phyloP scores from a whole-genome alignment of 2,329 filamentous ascomycete genomes.

The Pseudogymnoascus sp. region DNA sequence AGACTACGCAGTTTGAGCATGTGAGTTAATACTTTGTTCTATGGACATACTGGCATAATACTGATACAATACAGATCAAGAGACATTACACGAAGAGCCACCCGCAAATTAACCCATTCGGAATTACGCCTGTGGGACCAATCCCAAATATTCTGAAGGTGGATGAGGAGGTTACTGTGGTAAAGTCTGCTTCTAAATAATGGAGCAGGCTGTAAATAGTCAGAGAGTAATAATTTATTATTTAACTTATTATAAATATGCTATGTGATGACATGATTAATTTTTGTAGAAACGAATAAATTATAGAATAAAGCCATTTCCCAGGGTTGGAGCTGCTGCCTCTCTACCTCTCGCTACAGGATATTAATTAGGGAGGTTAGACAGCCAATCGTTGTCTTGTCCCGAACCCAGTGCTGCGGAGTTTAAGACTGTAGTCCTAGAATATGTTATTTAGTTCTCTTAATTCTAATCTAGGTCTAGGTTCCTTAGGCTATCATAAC shows the following conservation, averaged over 20 bases:
- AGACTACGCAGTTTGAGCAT: slow-evolving; percentile 14
- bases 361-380: too few species aligned
- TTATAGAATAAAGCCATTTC: not conserved
- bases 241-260: not conserved
- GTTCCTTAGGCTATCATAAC: too few species aligned
- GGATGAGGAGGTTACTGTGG: slow-evolving; percentile 69
- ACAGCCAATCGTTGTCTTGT: too few species aligned
- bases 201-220: not conserved
- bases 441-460: too few species aligned
- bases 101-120: slow-evolving; percentile 56
- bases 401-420: too few species aligned
- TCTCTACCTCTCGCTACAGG: too few species aligned
- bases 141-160: slow-evolving; percentile 72
- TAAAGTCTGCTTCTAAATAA: slow-evolving; percentile 21
- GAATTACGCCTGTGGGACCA: slow-evolving; percentile 81
- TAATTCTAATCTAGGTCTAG: too few species aligned
- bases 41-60: slow-evolving; percentile 13
- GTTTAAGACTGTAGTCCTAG: too few species aligned
- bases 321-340: too few species aligned
- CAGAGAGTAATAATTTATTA: not conserved
- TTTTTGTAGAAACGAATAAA: not conserved
- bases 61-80: slow-evolving; percentile 45
- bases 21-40: slow-evolving; percentile 32
- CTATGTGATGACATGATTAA: not conserved
- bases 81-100: slow-evolving; percentile 92